Evolutionary conservation across 106 monocot species (phyloP).

Genomic region (Dioscorea dumetorum): DNA sequence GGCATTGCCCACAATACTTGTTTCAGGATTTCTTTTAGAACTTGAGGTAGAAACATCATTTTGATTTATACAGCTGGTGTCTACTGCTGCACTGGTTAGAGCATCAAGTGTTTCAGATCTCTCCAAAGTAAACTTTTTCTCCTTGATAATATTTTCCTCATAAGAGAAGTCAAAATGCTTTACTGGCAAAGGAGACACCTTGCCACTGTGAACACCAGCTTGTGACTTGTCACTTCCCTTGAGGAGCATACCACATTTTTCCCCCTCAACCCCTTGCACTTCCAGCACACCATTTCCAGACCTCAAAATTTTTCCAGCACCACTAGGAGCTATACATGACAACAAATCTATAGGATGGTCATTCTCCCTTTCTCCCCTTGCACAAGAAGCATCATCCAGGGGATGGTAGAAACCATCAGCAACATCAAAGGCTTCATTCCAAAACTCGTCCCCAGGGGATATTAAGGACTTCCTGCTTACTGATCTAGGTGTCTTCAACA

Average conservation of each 20-base stretch:
- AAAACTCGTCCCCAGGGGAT: constrained; percentile 96
- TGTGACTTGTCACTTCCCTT: constrained; percentile 12
- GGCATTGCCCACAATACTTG: neutral
- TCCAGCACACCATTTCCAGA: constrained; percentile 12
- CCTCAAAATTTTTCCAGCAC: constrained; percentile 11
- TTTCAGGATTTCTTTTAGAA: constrained; percentile 2
- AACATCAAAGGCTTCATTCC: constrained; percentile 94
- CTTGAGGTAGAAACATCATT: neutral
- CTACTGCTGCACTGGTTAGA: neutral
- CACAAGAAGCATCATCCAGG: neutral
- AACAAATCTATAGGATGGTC: constrained; percentile 7
- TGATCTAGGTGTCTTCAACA: constrained; percentile 49
- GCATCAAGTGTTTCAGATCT: constrained; percentile 3
- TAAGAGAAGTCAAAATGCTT: constrained; percentile 85
- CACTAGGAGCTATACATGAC: constrained; percentile 19
- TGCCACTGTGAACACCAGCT: constrained; percentile 2
- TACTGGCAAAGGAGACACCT: constrained; percentile 76
- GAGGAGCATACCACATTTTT: constrained; percentile 10
- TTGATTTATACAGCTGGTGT: neutral
- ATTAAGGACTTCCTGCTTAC: constrained; percentile 50
- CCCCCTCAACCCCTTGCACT: constrained; percentile 3
- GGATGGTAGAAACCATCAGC: constrained; percentile 60
- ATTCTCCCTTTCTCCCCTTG: neutral
- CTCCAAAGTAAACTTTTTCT: neutral
- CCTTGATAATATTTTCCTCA: constrained; percentile 28